Percentiles rank a stretch among this genome's conserved stretches.
phyloP scores from a whole-genome alignment of 305 asterid genomes.

The Fraxinus sp. region DNA sequence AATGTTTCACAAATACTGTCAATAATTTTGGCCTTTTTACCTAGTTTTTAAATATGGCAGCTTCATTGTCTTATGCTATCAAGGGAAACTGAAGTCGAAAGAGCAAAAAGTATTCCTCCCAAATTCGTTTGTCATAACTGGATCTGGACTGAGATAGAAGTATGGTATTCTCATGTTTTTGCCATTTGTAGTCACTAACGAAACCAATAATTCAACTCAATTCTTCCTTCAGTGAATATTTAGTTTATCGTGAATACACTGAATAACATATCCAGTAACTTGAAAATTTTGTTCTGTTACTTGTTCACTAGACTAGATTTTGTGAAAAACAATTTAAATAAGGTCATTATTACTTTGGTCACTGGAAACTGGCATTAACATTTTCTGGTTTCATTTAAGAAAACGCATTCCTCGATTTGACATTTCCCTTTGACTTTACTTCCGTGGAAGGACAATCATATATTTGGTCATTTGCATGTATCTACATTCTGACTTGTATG shows the following conservation, averaged over 20 bases:
- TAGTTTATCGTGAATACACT: not conserved
- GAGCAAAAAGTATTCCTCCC: not conserved
- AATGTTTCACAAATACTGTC: not conserved
- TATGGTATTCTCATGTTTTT: not conserved
- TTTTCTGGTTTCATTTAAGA: conserved; percentile 11
- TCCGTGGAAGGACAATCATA: not conserved
- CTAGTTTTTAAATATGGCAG: not conserved
- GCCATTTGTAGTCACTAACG: not conserved
- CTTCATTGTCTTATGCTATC: not conserved
- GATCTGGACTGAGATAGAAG: not conserved
- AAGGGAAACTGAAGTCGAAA: not conserved
- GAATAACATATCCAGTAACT: not conserved
- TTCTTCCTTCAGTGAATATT: not conserved
- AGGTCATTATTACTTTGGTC: conserved; percentile 7
- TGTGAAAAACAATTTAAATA: conserved; percentile 4
- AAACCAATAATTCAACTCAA: not conserved
- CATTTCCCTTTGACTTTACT: not conserved
- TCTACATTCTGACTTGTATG: conserved; percentile 13
- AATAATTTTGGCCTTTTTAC: not conserved
- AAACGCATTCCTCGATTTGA: not conserved
- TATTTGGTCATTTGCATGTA: conserved; percentile 6
- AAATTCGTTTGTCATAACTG: not conserved
- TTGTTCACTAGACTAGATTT: conserved; percentile 2
- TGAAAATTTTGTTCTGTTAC: not conserved
- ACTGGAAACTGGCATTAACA: conserved; percentile 7